phyloP scores from a whole-genome alignment of 768 basidiomycete species.

The Hygrocybe coccinea region DNA sequence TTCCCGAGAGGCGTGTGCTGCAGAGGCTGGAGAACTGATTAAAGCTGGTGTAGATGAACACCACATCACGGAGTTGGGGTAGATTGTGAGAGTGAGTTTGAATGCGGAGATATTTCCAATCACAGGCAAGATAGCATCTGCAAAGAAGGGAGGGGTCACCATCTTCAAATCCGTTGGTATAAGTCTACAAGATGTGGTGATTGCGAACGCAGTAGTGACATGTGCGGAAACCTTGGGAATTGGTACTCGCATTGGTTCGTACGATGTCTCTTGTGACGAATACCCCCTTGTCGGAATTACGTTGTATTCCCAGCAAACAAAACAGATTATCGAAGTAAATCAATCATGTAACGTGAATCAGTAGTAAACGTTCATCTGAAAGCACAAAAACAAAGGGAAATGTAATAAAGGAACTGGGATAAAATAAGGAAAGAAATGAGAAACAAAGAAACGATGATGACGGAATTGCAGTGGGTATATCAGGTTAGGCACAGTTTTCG shows the following conservation, averaged over 20 bases:
- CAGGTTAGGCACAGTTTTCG: no score
- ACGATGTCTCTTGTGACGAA: conserved; percentile 29
- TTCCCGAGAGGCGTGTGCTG: conserved; percentile 60
- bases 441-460: no score
- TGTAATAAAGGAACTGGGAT: no score
- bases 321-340: no score
- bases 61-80: conserved; percentile 64
- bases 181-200: conserved; percentile 83
- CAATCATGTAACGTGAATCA: no score
- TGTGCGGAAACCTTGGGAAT: conserved; percentile 50
- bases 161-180: conserved; percentile 89
- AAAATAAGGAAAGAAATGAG: no score
- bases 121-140: conserved; percentile 1
- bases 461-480: no score
- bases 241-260: conserved; percentile 47
- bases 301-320: no score
- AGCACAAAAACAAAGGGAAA: no score
- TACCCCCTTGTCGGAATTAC: no score
- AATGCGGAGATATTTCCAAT: conserved; percentile 7
- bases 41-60: conserved; percentile 37
- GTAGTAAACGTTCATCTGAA: no score
- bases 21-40: conserved; percentile 82
- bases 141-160: conserved; percentile 48
- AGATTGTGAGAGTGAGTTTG: conserved; percentile 38
- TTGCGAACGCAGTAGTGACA: conserved; percentile 63